Percentiles rank a stretch among this genome's conserved stretches.
Conservation (phyloP, 352 stramenopile genomes). For the Phytophthora rubi region DNA sequence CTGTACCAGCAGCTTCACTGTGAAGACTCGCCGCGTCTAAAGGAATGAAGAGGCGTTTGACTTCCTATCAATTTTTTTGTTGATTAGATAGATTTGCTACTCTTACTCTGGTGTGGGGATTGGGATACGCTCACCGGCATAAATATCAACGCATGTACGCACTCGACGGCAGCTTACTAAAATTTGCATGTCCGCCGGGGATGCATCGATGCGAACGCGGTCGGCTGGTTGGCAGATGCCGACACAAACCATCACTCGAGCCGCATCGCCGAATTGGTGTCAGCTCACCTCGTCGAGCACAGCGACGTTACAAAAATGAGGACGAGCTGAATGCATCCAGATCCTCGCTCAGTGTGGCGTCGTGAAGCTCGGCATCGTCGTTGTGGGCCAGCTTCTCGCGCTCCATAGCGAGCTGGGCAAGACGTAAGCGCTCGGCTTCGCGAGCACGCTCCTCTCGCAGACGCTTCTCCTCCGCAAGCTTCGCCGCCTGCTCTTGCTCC, state of each 20-base stretch:
- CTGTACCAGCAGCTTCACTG: not conserved
- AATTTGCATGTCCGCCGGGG: constrained; percentile 31
- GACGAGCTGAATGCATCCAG: constrained; percentile 89
- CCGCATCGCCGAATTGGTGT: constrained; percentile 5
- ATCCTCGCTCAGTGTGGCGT: constrained; percentile 79
- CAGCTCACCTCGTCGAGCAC: constrained; percentile 26
- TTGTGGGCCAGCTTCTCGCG: constrained; percentile 71
- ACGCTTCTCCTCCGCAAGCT: constrained; percentile 62
- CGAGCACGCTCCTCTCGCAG: constrained; percentile 58
- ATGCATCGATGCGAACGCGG: constrained; percentile 19
- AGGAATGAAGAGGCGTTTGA: constrained; percentile 23
- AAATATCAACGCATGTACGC: constrained; percentile 54
- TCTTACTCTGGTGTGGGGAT: constrained; percentile 34
- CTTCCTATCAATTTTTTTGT: constrained; percentile 23
- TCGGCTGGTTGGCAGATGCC: constrained; percentile 6
- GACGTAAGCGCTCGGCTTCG: constrained; percentile 65
- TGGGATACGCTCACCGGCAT: constrained; percentile 19
- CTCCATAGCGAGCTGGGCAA: constrained; percentile 61
- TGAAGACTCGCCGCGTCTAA: not conserved
- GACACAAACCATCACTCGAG: not conserved
- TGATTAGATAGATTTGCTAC: constrained; percentile 39
- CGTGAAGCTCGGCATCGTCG: constrained; percentile 73
- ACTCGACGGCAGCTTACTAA: constrained; percentile 40
- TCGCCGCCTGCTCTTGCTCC: constrained; percentile 50
- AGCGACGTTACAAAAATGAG: constrained; percentile 78